phyloP scores from a whole-genome alignment of 139 green algal species.

The Chlorella sorokiniana region DNA sequence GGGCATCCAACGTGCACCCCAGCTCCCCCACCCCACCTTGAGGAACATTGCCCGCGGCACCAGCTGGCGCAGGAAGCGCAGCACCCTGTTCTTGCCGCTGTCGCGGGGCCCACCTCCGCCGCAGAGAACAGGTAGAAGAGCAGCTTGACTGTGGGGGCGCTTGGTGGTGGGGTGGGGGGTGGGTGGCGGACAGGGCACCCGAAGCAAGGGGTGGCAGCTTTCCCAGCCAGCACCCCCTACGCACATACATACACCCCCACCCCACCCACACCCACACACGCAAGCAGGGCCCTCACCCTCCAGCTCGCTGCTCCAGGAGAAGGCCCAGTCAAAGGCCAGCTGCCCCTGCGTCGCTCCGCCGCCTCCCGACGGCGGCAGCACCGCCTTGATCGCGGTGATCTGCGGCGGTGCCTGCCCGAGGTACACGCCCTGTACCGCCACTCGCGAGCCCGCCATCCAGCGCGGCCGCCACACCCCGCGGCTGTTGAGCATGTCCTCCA shows the following conservation, averaged over 20 bases:
- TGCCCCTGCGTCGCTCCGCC: background rate
- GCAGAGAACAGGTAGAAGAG: slow-evolving; percentile 5
- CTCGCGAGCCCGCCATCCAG: background rate
- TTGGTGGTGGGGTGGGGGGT: no score
- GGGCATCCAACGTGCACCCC: no score
- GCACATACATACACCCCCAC: background rate
- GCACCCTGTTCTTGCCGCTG: background rate
- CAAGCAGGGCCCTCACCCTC: background rate
- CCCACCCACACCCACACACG: background rate
- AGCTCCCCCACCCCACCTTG: no score
- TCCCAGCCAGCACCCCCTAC: background rate
- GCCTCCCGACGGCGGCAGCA: background rate
- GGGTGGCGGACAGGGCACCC: no score
- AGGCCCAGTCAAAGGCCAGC: slow-evolving; percentile 12
- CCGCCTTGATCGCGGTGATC: background rate
- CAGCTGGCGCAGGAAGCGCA: slow-evolving; percentile 5
- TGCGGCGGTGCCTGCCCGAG: slow-evolving; percentile 3
- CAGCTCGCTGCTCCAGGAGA: slow-evolving; percentile 21
- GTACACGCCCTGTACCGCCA: slow-evolving; percentile 2
- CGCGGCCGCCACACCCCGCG: background rate
- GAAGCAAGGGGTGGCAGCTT: background rate
- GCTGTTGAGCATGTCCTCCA: slow-evolving; percentile 23
- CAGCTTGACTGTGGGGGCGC: slow-evolving; percentile 19
- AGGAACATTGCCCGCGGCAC: background rate
- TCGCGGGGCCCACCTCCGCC: slow-evolving; percentile 1